Evolutionary conservation across 805 yeast species (phyloP).

Genomic region (Teunomyces barrocoloradensis): DNA sequence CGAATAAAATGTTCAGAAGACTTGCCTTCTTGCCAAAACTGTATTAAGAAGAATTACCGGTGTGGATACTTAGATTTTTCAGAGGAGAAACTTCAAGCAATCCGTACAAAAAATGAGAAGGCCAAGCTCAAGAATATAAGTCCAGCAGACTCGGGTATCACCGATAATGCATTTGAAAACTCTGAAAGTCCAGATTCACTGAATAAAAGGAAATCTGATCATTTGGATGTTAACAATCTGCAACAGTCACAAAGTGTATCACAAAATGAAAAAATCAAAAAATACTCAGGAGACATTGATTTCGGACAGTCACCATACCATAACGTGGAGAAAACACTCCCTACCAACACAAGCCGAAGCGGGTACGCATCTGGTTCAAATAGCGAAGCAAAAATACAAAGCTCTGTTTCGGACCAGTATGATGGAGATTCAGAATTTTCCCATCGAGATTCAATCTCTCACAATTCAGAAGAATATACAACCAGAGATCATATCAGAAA

Average conservation of each 20-base stretch:
- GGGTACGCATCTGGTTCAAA: neutral
- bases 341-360: too few relatives aligned
- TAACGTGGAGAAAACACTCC: neutral
- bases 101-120: slow-evolving; percentile 33
- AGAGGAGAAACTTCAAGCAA: slow-evolving; percentile 31
- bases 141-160: neutral
- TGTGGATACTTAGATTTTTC: slow-evolving; percentile 45
- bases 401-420: slow-evolving; percentile 1
- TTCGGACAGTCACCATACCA: neutral
- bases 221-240: neutral
- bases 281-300: neutral
- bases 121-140: neutral
- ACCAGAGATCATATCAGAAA: neutral
- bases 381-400: neutral
- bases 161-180: neutral
- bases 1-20: slow-evolving; percentile 45
- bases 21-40: slow-evolving; percentile 39
- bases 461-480: slow-evolving; percentile 2
- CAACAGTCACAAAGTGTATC: neutral
- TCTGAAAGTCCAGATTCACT: neutral
- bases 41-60: slow-evolving; percentile 34
- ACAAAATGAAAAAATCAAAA: neutral
- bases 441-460: neutral
- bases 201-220: neutral
- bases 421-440: neutral